Evolutionary conservation across 352 stramenopile species (phyloP).

Genomic region (Pelagophyceae sp.): DNA sequence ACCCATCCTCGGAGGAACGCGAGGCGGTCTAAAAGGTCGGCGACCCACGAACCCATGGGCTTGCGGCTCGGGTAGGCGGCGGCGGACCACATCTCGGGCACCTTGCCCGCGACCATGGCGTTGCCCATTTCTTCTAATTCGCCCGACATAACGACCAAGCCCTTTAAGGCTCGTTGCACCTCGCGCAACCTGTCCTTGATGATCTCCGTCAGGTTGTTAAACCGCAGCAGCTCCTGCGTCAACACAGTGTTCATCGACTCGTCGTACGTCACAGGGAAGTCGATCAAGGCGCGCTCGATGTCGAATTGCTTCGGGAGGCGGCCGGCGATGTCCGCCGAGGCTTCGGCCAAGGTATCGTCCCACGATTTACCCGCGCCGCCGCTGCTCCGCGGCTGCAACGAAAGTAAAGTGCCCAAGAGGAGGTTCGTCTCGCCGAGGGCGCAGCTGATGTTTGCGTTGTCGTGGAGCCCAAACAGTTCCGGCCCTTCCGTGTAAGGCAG

Average conservation of each 20-base stretch:
- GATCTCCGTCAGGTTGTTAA: constrained; percentile 68
- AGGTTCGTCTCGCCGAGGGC: constrained; percentile 83
- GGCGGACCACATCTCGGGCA: constrained; percentile 64
- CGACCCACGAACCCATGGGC: constrained; percentile 78
- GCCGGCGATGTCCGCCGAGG: constrained; percentile 67
- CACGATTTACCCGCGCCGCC: constrained; percentile 69
- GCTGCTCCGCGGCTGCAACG: constrained; percentile 74
- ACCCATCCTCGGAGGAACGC: constrained; percentile 66
- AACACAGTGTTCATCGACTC: constrained; percentile 92
- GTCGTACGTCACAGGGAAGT: constrained; percentile 76
- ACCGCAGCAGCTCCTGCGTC: constrained; percentile 78
- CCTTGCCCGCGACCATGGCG: constrained; percentile 71
- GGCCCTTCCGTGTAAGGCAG: constrained; percentile 75
- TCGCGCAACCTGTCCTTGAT: constrained; percentile 67
- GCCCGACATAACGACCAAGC: constrained; percentile 77
- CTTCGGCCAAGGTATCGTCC: constrained; percentile 70
- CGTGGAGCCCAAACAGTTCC: constrained; percentile 89
- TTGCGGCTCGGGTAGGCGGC: constrained; percentile 81
- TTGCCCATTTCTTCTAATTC: constrained; percentile 84
- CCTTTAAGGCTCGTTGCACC: constrained; percentile 78
- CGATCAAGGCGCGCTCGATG: constrained; percentile 68
- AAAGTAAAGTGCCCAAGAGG: constrained; percentile 74
- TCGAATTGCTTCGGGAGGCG: constrained; percentile 62
- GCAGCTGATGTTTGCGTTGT: constrained; percentile 86
- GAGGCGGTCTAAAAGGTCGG: constrained; percentile 69